Evolutionary conservation across 495 filamentous ascomycete genomes (phyloP).

Genomic region (Aspergillus avenaceus): DNA sequence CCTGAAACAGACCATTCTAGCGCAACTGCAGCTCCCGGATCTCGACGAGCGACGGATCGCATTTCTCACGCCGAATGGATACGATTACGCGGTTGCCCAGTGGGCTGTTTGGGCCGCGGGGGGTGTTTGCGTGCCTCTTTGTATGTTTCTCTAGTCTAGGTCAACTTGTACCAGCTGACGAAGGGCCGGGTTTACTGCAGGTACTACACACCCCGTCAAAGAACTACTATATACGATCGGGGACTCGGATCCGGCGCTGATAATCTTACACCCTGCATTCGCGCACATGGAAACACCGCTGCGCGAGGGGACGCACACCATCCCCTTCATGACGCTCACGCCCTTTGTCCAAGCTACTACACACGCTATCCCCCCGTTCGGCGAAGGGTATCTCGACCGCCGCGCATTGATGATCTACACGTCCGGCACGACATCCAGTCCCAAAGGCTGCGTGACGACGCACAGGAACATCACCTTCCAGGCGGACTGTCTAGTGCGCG

Average conservation of each 20-base stretch:
- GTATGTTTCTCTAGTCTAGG: slow-evolving; percentile 18
- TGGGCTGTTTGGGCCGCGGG: slow-evolving; percentile 40
- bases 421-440: slow-evolving; percentile 41
- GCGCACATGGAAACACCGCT: slow-evolving; percentile 29
- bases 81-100: slow-evolving; percentile 84
- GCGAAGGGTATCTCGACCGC: slow-evolving; percentile 22
- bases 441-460: slow-evolving; percentile 42
- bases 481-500: slow-evolving; percentile 33
- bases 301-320: slow-evolving; percentile 23
- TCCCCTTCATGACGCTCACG: slow-evolving; percentile 30
- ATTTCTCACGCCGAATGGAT: slow-evolving; percentile 83
- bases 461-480: slow-evolving; percentile 44
- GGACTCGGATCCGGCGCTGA: slow-evolving; percentile 40
- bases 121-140: slow-evolving; percentile 36
- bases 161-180: neutral
- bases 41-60: slow-evolving; percentile 74
- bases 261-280: slow-evolving; percentile 39
- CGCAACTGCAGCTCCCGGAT: slow-evolving; percentile 36
- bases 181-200: no score
- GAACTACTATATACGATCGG: slow-evolving; percentile 40
- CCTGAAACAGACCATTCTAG: slow-evolving; percentile 59
- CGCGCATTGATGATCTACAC: slow-evolving; percentile 46
- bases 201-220: slow-evolving; percentile 45
- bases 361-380: slow-evolving; percentile 24
- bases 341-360: slow-evolving; percentile 24